phyloP scores from a whole-genome alignment of 1,284 basidiomycete genomes.

The Acaromyces ingoldii region DNA sequence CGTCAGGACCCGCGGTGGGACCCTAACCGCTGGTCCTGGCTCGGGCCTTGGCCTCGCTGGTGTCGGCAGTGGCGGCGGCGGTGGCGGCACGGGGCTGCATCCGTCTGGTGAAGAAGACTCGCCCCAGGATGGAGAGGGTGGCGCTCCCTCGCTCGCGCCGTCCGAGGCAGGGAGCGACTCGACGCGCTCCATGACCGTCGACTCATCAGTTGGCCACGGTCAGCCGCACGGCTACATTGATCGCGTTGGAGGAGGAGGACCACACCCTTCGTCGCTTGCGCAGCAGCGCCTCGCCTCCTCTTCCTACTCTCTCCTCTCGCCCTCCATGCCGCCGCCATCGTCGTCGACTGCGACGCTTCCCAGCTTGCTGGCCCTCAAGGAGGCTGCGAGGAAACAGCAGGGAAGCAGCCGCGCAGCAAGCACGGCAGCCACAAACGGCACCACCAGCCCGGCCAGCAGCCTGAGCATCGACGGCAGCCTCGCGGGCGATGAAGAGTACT shows the following conservation, averaged over 20 bases:
- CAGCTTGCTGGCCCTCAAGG: slow-evolving; percentile 21
- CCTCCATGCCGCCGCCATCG: too few relatives aligned
- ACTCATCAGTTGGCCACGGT: slow-evolving; percentile 1
- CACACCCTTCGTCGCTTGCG: slow-evolving; percentile 25
- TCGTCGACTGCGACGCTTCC: slow-evolving; percentile 12
- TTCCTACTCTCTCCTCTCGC: too few relatives aligned
- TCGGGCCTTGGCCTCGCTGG: too few relatives aligned
- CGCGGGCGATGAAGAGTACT: too few relatives aligned
- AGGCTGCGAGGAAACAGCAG: slow-evolving; percentile 13
- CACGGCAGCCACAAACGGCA: slow-evolving; percentile 36
- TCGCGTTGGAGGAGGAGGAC: slow-evolving; percentile 24
- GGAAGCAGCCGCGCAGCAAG: slow-evolving; percentile 36
- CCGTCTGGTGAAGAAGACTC: slow-evolving; percentile 17
- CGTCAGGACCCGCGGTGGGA: too few relatives aligned
- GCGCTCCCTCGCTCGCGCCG: slow-evolving; percentile 27
- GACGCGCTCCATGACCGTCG: slow-evolving; percentile 7
- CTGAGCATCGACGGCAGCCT: slow-evolving; percentile 1
- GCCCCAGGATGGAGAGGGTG: slow-evolving; percentile 23
- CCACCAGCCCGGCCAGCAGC: slow-evolving; percentile 18
- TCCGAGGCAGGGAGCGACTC: slow-evolving; percentile 37
- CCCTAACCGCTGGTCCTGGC: too few relatives aligned
- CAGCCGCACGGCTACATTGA: slow-evolving; percentile 15
- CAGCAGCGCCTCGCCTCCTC: slow-evolving; percentile 18
- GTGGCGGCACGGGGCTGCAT: too few relatives aligned
- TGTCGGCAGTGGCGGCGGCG: too few relatives aligned